These are phyloP conservation scores for Chloris gayana DNA, from an alignment of 176 grass and related monocot species.

Conservation along the genomic window DNA sequence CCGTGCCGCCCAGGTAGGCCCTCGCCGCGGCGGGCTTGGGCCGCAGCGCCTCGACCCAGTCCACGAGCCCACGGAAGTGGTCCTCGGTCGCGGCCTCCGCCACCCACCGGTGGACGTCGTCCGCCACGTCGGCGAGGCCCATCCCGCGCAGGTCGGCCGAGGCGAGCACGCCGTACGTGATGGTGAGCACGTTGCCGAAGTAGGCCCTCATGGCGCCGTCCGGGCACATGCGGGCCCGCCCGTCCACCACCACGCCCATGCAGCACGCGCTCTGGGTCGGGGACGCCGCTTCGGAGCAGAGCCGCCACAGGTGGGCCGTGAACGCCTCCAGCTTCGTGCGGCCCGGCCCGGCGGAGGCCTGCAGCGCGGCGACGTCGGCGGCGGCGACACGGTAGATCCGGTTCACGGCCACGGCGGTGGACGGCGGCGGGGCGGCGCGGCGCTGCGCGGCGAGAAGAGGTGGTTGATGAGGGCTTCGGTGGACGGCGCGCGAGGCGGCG, in stretches of 20 bases:
- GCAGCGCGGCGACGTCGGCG: constrained; percentile 37
- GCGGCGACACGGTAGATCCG: constrained; percentile 64
- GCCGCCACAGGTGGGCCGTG: constrained; percentile 72
- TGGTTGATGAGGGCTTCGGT: constrained; percentile 51
- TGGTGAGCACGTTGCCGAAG: constrained; percentile 79
- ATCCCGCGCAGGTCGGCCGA: constrained; percentile 15
- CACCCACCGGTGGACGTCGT: constrained; percentile 61
- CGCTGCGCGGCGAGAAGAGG: constrained; percentile 40
- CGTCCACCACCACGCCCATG: constrained; percentile 78
- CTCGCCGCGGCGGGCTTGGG: constrained; percentile 50
- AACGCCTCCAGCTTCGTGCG: constrained; percentile 66
- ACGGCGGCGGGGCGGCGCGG: constrained; percentile 3
- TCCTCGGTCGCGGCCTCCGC: constrained; percentile 44
- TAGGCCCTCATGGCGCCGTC: constrained; percentile 47
- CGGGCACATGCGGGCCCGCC: constrained; percentile 40
- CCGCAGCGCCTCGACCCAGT: constrained; percentile 61
- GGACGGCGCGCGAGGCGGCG: constrained; percentile 16
- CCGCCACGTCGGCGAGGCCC: constrained; percentile 51
- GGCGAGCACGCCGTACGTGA: constrained; percentile 50
- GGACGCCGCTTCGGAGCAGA: constrained; percentile 38
- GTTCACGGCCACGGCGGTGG: constrained; percentile 32
- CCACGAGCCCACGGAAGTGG: constrained; percentile 56
- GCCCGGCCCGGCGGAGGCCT: constrained; percentile 28
- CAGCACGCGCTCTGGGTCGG: constrained; percentile 41
- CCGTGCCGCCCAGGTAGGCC: constrained; percentile 41